A percentile compares a stretch with the other conserved stretches of the same genome.
These are phyloP conservation scores for Syncephalastrum sp. DNA, from an alignment of 371 early-diverging fungal species.

Conservation along the genomic window DNA sequence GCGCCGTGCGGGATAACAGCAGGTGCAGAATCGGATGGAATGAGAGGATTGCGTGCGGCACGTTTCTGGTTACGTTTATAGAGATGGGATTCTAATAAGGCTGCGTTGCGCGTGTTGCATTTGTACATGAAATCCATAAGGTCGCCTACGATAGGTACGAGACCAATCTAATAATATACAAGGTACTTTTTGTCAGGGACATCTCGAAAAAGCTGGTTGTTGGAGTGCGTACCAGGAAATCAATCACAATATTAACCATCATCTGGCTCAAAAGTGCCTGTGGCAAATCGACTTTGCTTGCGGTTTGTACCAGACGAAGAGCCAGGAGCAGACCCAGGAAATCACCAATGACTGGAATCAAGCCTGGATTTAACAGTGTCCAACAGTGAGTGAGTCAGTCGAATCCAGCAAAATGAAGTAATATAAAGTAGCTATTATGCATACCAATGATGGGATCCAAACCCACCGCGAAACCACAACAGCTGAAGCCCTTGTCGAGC, in stretches of 20 bases:
- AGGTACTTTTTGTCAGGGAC: neutral
- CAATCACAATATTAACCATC: conserved; percentile 30
- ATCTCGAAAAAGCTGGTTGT: too few relatives aligned
- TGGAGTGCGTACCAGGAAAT: conserved; percentile 20
- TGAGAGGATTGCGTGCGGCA: neutral
- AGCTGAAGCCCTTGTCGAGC: conserved; percentile 21
- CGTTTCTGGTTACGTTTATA: conserved; percentile 23
- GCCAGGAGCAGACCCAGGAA: conserved; percentile 29
- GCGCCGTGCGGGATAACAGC: too few relatives aligned
- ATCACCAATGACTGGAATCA: conserved; percentile 35
- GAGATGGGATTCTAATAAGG: conserved; percentile 39
- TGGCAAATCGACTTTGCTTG: conserved; percentile 23
- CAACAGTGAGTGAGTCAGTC: neutral
- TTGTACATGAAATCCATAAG: conserved; percentile 47
- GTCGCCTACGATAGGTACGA: conserved; percentile 50
- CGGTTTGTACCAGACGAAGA: conserved; percentile 18
- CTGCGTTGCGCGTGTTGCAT: conserved; percentile 49
- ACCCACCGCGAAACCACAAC: conserved; percentile 26
- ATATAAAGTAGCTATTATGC: neutral
- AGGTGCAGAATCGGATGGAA: too few relatives aligned
- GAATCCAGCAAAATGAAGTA: too few relatives aligned
- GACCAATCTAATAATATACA: conserved; percentile 28
- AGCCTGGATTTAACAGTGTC: conserved; percentile 8
- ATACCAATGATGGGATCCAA: conserved; percentile 34
- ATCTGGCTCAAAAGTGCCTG: conserved; percentile 17